These are phyloP conservation scores for Apophysomyces trapeziformis DNA, from an alignment of 371 early-diverging fungal species.

Conservation along the genomic window DNA sequence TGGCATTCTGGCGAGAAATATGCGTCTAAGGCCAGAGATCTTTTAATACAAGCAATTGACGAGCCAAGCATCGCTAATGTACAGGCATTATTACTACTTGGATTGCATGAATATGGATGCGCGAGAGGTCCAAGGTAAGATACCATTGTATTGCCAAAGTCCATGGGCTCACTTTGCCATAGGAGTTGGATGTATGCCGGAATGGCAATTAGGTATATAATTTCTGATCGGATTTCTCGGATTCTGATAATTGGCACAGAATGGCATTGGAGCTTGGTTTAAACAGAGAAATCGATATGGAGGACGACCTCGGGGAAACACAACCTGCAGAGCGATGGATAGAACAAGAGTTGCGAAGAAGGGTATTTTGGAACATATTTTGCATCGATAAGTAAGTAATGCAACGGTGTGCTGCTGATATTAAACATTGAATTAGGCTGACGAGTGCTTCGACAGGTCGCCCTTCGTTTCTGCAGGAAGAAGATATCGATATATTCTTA, in stretches of 20 bases:
- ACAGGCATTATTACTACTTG: slow-evolving; percentile 57
- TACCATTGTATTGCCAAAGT: neutral
- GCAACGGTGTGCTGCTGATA: neutral
- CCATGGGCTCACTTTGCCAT: neutral
- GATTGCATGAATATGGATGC: slow-evolving; percentile 65
- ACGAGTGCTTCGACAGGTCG: slow-evolving; percentile 56
- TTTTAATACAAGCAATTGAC: slow-evolving; percentile 43
- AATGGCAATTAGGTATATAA: slow-evolving; percentile 51
- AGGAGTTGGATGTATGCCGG: slow-evolving; percentile 69
- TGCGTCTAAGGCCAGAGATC: slow-evolving; percentile 40
- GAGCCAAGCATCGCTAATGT: slow-evolving; percentile 55
- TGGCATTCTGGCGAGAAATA: slow-evolving; percentile 55
- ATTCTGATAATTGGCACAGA: slow-evolving; percentile 26
- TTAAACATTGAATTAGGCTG: slow-evolving; percentile 23
- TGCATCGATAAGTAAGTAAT: slow-evolving; percentile 41
- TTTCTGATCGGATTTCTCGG: neutral
- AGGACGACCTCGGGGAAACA: slow-evolving; percentile 17
- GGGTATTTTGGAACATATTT: slow-evolving; percentile 59
- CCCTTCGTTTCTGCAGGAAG: slow-evolving; percentile 56
- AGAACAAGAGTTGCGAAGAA: slow-evolving; percentile 52
- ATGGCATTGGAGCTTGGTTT: slow-evolving; percentile 58
- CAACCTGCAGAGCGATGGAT: slow-evolving; percentile 45
- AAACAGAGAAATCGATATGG: slow-evolving; percentile 48
- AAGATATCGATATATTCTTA: slow-evolving; percentile 58
- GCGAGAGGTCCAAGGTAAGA: slow-evolving; percentile 56